Evolutionary conservation across 2,329 filamentous ascomycete genomes (phyloP).

Genomic region (Atkinsonella texensis): DNA sequence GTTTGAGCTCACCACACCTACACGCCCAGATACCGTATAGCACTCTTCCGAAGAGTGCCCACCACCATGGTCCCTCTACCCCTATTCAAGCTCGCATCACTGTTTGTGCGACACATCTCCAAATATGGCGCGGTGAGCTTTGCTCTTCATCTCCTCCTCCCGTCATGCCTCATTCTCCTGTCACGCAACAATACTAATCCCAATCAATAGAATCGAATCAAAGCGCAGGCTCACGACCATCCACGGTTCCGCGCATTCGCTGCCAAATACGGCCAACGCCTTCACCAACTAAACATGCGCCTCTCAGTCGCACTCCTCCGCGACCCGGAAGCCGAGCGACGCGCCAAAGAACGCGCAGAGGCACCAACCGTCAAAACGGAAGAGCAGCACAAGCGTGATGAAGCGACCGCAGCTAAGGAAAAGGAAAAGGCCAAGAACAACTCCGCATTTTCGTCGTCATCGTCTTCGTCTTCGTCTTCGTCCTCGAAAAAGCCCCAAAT

Average conservation of each 20-base stretch:
- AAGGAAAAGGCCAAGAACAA: slow-evolving; percentile 24
- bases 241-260: slow-evolving; percentile 47
- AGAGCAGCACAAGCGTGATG: slow-evolving; percentile 45
- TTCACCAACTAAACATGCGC: slow-evolving; percentile 58
- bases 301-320: slow-evolving; percentile 47
- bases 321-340: slow-evolving; percentile 43
- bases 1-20: too few relatives aligned
- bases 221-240: slow-evolving; percentile 53
- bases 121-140: slow-evolving; percentile 55
- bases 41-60: too few relatives aligned
- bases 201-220: slow-evolving; percentile 46
- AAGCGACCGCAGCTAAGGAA: slow-evolving; percentile 29
- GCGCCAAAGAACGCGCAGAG: slow-evolving; percentile 50
- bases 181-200: slow-evolving; percentile 8
- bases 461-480: slow-evolving; percentile 3
- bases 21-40: too few relatives aligned
- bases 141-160: neutral
- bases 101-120: slow-evolving; percentile 53
- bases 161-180: neutral
- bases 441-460: neutral
- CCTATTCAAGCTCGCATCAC: slow-evolving; percentile 53
- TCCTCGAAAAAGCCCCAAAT: slow-evolving; percentile 14
- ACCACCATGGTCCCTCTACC: slow-evolving; percentile 59
- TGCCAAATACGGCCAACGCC: slow-evolving; percentile 48
- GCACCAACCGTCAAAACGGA: slow-evolving; percentile 54